phyloP scores from a whole-genome alignment of 169 alveolate species.

The Plasmodium malariae region DNA sequence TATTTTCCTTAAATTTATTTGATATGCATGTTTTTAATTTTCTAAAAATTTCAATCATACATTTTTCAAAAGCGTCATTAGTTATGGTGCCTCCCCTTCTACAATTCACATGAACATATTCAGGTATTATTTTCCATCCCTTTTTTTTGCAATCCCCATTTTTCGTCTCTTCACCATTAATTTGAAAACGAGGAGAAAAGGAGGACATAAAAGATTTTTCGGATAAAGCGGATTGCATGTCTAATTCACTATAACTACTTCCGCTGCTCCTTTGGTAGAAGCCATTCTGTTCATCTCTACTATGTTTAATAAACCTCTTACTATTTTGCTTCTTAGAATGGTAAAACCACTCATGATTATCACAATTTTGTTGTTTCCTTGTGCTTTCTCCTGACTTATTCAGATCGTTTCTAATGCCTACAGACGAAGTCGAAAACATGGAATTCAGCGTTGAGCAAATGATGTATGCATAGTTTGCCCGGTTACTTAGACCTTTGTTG shows the following conservation, averaged over 20 bases:
- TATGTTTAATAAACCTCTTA: too few species aligned
- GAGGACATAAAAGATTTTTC: too few species aligned
- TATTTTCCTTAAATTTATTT: not conserved
- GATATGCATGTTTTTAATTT: slow-evolving; percentile 1
- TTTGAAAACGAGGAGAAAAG: too few species aligned
- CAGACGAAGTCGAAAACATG: not conserved
- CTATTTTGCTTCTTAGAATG: too few species aligned
- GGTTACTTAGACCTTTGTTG: too few species aligned
- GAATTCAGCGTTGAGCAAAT: not conserved
- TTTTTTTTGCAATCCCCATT: too few species aligned
- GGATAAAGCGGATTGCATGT: too few species aligned
- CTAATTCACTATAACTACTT: too few species aligned
- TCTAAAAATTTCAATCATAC: not conserved
- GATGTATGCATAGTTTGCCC: not conserved
- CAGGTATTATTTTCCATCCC: not conserved
- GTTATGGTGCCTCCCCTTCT: not conserved
- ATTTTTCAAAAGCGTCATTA: not conserved
- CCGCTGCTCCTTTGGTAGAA: too few species aligned
- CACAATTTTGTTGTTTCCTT: not conserved
- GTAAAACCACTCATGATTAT: not conserved
- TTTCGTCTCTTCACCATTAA: too few species aligned
- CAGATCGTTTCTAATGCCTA: not conserved
- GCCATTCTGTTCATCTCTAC: too few species aligned
- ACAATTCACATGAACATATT: too few species aligned
- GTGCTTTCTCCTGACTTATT: not conserved